Evolutionary conservation across 164 flowering plant species (phyloP).

Genomic region (Piper longum): DNA sequence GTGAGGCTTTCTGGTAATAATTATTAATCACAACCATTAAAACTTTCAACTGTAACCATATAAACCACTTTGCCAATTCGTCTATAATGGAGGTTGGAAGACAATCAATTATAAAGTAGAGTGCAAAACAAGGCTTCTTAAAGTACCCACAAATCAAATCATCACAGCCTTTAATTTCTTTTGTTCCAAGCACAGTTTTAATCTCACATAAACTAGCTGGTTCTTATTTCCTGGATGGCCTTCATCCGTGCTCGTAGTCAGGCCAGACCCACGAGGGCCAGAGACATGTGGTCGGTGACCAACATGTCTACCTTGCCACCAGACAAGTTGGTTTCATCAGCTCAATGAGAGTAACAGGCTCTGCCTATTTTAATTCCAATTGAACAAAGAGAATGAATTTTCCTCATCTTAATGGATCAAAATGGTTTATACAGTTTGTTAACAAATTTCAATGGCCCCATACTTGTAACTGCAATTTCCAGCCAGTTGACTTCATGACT

Average conservation of each 20-base stretch:
- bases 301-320: not conserved
- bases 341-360: not conserved
- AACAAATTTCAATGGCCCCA: too few relatives aligned
- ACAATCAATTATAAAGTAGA: not conserved
- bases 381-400: not conserved
- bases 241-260: not conserved
- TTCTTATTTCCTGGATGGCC: not conserved
- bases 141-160: not conserved
- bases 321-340: not conserved
- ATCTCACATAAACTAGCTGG: not conserved
- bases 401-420: not conserved
- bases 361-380: not conserved
- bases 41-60: too few relatives aligned
- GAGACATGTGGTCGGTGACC: not conserved
- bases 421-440: too few relatives aligned
- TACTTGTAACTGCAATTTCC: too few relatives aligned
- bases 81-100: not conserved
- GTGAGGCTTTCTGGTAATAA: too few relatives aligned
- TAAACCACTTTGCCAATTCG: too few relatives aligned
- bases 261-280: not conserved
- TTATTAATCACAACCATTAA: too few relatives aligned
- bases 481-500: too few relatives aligned
- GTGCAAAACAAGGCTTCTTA: not conserved
- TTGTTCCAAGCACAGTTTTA: not conserved
- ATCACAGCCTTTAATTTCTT: too few relatives aligned